phyloP scores from a whole-genome alignment of 2,329 filamentous ascomycete genomes.

The Paraphoma sp. region DNA sequence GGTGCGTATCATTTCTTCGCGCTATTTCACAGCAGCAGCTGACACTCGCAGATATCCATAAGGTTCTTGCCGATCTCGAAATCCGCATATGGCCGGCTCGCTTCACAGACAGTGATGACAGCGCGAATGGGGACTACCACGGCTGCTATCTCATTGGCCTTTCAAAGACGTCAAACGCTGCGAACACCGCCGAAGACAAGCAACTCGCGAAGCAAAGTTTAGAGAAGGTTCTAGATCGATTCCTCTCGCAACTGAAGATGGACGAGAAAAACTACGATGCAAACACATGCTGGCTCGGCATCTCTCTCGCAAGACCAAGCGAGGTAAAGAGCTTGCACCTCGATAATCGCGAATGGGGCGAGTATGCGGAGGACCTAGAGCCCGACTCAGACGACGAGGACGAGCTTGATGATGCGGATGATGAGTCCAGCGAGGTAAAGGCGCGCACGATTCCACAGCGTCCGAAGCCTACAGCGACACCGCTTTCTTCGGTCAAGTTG shows the following conservation, averaged over 20 bases:
- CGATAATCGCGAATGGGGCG: conserved; percentile 60
- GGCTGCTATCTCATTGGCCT: conserved; percentile 70
- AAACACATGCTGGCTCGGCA: conserved; percentile 43
- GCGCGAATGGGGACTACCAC: conserved; percentile 57
- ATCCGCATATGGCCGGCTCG: conserved; percentile 69
- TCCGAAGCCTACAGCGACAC: conserved; percentile 19
- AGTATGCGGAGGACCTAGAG: conserved; percentile 53
- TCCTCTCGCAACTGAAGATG: conserved; percentile 42
- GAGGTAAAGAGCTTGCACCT: conserved; percentile 51
- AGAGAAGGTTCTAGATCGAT: conserved; percentile 40
- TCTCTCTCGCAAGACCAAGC: conserved; percentile 36
- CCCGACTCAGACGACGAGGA: conserved; percentile 47
- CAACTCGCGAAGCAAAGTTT: conserved; percentile 55
- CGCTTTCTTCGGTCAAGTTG: conserved; percentile 37
- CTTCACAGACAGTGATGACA: conserved; percentile 51
- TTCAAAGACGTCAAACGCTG: conserved; percentile 18
- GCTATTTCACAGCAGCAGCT: not conserved
- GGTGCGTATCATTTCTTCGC: conserved; percentile 53
- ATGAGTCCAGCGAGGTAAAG: conserved; percentile 10
- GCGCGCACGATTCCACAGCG: conserved; percentile 25
- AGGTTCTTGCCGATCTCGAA: conserved; percentile 58
- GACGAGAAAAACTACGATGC: conserved; percentile 47
- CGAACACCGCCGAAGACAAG: conserved; percentile 45
- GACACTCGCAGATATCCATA: conserved; percentile 60
- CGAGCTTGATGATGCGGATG: conserved; percentile 24